Evolutionary conservation across 768 basidiomycete species (phyloP), one percentile per base, ranked within the genome.

Genomic region (Phylloporus sp.): DNA sequence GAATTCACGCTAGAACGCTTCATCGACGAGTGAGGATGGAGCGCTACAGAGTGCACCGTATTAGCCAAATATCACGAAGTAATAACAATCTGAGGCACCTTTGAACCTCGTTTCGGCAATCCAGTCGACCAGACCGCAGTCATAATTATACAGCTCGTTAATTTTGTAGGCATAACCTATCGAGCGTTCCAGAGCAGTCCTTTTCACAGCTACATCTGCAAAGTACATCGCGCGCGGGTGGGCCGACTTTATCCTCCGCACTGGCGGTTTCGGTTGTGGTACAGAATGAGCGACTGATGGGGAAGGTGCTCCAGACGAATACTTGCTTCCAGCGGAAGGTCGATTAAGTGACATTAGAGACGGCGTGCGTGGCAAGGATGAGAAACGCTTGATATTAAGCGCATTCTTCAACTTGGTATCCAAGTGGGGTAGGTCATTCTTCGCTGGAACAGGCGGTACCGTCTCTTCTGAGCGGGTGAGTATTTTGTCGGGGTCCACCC

Each of bases 51-150:
- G 41, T 40, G 31, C 50, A 38, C 13, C 1, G 20, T 11, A 46
- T 58, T 46, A 54, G 48, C 38, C 27, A 47, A 35, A 39, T 55
- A 26, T 48, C 15, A 24, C 7, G 8, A 31, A 40, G 26, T 35
- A n/a, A 39, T 4, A 16, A 54, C 23, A 24, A 41, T 40, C 6
- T 12, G 39, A 52, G 56, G 23, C 59, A 88, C 90, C 78, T 76
- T 77, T 76, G 48, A 73, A 69, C 56, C 70, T 79, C 49, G 77
- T 77, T 50, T 79, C 76, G 34, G 71, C 57, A 23, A 91, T 69
- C 92, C 92, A 95, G n/a, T 86, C 82, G 18, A 73, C 72, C 47
- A 94, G 70, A 28, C 91, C 90, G 58, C 86, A 86, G 60, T 91
- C 87, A 61, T 81, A 83, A 54, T 76, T 72, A 49, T 81, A 81